These are phyloP conservation scores for Pycnococcus provasolii DNA, from an alignment of 139 green algal genomes.

Conservation along the genomic window DNA sequence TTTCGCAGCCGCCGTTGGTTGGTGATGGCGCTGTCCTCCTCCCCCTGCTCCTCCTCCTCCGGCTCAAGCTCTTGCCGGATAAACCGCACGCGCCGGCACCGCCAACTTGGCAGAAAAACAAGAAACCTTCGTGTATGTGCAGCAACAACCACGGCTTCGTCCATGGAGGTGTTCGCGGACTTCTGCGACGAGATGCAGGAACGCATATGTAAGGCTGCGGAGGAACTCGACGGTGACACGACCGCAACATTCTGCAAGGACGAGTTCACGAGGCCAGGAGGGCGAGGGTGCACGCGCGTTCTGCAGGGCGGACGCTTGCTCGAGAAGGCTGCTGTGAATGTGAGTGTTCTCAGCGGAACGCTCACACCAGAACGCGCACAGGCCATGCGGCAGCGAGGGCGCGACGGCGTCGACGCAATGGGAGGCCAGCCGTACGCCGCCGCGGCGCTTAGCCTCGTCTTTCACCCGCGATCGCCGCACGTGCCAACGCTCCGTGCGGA, in stretches of 20 bases:
- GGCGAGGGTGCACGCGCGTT: slow-evolving; percentile 82
- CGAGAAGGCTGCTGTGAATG: slow-evolving; percentile 84
- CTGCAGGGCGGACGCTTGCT: slow-evolving; percentile 77
- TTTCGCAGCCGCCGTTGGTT: too few species aligned
- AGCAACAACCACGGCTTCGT: too few species aligned
- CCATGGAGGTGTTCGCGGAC: slow-evolving; percentile 34
- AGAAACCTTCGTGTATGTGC: too few species aligned
- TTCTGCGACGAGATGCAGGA: slow-evolving; percentile 38
- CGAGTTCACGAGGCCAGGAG: slow-evolving; percentile 44
- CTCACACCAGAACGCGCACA: slow-evolving; percentile 52
- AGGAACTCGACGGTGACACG: slow-evolving; percentile 44
- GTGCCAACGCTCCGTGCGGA: slow-evolving; percentile 90
- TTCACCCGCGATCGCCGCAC: slow-evolving; percentile 70
- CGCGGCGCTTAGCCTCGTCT: slow-evolving; percentile 83
- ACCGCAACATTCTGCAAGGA: slow-evolving; percentile 44
- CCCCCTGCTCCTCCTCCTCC: too few species aligned
- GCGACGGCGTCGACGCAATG: slow-evolving; percentile 55
- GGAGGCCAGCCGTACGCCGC: slow-evolving; percentile 74
- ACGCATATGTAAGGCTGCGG: slow-evolving; percentile 13
- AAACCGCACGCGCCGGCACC: too few species aligned
- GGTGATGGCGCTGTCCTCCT: too few species aligned
- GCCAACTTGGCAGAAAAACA: too few species aligned
- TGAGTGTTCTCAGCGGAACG: slow-evolving; percentile 55
- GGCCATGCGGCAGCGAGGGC: slow-evolving; percentile 37
- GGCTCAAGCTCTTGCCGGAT: too few species aligned